Evolutionary conservation across 2,329 filamentous ascomycete species (phyloP), one percentile per base, ranked within the genome.

Genomic region (Elsinoe arachidis): DNA sequence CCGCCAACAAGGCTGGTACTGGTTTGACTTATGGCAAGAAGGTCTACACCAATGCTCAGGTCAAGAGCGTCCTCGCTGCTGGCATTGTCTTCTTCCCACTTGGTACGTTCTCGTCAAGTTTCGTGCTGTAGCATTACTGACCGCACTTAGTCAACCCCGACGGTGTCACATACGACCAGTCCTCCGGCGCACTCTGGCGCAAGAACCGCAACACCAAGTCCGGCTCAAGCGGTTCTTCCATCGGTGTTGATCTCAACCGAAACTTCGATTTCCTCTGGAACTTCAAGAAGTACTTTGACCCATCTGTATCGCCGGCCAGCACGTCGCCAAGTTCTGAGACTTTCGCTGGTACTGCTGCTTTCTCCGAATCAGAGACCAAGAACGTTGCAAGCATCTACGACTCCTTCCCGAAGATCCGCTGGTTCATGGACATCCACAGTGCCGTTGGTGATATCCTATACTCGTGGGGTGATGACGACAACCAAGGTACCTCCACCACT

Each of bases 211-310:
- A 79, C 66, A 70, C 74, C 0, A 72, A 67, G 23, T 69, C 72
- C 1, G 67, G 61, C 14, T 33, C 52, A 0, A 63, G 67, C 1
- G 66, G 70, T 2, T 59, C 67, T 23, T 68, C 69, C 9, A 57
- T 77, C 23, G 78, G 78, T 15, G 70, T 81, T 33, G 79, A 82
- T 61, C 68, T 81, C 52, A 81, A 81, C 67, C 74, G 79, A 55
- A 82, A 81, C 70, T 81, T 81, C 62, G 78, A 81, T 65, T 79
- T 80, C 66, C 65, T 81, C 6, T 83, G 80, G 77, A 75, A 83
- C 68, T 79, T 76, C 63, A 69, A 64, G 33, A 67, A 72, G 49
- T 80, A 79, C 65, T 77, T 75, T 30, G 66, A 71, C 30, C 63
- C 69, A 6, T 64, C 65, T 17, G 69, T 72, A 2, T 34, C 66